phyloP scores from a whole-genome alignment of 352 stramenopile species.

The Phytophthora podocarpi region DNA sequence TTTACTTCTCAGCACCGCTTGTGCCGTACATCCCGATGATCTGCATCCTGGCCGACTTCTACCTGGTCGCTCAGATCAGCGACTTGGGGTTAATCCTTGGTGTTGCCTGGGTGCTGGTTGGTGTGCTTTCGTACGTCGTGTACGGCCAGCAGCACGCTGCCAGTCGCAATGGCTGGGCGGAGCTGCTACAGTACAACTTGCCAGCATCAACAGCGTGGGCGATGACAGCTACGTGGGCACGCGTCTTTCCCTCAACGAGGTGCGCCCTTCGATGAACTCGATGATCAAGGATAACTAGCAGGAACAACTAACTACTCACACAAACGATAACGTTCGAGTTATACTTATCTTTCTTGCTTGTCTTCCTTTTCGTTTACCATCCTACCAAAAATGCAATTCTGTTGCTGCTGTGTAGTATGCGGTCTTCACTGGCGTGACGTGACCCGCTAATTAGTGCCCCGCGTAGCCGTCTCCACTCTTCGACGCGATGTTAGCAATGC shows the following conservation, averaged over 20 bases:
- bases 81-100: conserved; percentile 44
- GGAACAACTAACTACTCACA: conserved; percentile 9
- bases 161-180: conserved; percentile 45
- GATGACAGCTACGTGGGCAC: conserved; percentile 42
- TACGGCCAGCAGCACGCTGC: conserved; percentile 52
- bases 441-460: conserved; percentile 23
- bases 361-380: conserved; percentile 8
- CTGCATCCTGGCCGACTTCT: conserved; percentile 55
- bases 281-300: conserved; percentile 42
- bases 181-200: conserved; percentile 40
- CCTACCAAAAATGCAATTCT: conserved; percentile 16
- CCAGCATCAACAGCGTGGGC: conserved; percentile 29
- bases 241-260: conserved; percentile 47
- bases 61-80: conserved; percentile 52
- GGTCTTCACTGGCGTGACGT: not conserved
- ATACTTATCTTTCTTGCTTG: conserved; percentile 24
- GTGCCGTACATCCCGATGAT: conserved; percentile 51
- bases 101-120: conserved; percentile 41
- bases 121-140: conserved; percentile 51
- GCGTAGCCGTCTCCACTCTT: conserved; percentile 41
- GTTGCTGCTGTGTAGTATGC: not conserved
- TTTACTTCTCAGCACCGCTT: conserved; percentile 45
- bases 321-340: conserved; percentile 23
- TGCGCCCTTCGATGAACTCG: conserved; percentile 49
- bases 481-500: conserved; percentile 64